phyloP scores from a whole-genome alignment of 2,329 filamentous ascomycete genomes.

The Pestalotiopsis sp. region DNA sequence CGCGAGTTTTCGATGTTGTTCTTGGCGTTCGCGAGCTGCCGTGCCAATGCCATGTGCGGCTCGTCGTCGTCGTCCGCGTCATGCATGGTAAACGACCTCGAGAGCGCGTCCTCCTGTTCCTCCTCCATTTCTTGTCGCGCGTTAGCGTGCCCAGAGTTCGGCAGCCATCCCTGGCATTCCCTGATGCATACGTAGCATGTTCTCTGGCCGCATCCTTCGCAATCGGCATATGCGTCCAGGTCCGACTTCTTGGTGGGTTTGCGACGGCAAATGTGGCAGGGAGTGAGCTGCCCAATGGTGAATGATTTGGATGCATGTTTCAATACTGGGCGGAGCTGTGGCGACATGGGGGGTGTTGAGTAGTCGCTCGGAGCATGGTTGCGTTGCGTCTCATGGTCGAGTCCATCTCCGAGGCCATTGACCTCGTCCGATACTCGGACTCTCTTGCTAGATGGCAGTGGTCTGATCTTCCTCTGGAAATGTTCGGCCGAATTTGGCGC shows the following conservation, averaged over 20 bases:
- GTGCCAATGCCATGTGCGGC: constrained; percentile 12
- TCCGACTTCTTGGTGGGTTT: constrained; percentile 66
- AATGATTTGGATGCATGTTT: constrained; percentile 14
- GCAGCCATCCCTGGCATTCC: constrained; percentile 57
- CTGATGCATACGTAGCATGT: constrained; percentile 72
- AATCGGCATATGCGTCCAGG: constrained; percentile 67
- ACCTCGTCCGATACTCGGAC: constrained; percentile 23
- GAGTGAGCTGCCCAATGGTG: constrained; percentile 38
- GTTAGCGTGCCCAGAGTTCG: constrained; percentile 8
- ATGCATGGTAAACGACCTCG: constrained; percentile 51
- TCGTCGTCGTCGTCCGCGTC: constrained; percentile 41
- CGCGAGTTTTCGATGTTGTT: constrained; percentile 31
- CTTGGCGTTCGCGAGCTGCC: neutral
- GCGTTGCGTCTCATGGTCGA: neutral
- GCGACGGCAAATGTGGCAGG: constrained; percentile 70
- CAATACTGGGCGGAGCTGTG: constrained; percentile 13
- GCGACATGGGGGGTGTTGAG: constrained; percentile 14
- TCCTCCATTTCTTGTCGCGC: constrained; percentile 23
- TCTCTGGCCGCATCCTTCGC: constrained; percentile 60
- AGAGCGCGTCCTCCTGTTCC: constrained; percentile 34
- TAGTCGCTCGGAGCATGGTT: constrained; percentile 18
- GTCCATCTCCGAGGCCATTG: constrained; percentile 13
- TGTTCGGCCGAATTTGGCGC: constrained; percentile 14
- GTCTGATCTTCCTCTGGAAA: constrained; percentile 26
- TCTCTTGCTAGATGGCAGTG: constrained; percentile 29